Evolutionary conservation across 371 early-diverging fungal genomes (phyloP).

Genomic region (Syncephalastrum racemosum): DNA sequence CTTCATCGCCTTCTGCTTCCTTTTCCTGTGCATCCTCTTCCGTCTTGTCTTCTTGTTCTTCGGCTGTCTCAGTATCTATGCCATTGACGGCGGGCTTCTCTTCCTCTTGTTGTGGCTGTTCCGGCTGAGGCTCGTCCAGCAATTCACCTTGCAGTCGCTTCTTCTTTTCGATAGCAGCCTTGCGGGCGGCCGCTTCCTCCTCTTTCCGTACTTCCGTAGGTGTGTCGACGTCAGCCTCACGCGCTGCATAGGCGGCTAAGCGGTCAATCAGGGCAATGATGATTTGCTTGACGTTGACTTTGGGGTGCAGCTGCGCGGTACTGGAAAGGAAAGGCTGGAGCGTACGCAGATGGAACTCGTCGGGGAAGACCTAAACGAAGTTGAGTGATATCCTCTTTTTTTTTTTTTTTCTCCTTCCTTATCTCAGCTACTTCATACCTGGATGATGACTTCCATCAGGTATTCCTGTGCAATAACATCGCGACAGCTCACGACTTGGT

Average conservation of each 20-base stretch:
- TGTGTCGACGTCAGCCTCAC: slow-evolving; percentile 28
- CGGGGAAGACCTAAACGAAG: slow-evolving; percentile 77
- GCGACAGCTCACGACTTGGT: slow-evolving; percentile 93
- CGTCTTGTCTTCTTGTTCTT: slow-evolving; percentile 15
- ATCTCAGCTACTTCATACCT: slow-evolving; percentile 51
- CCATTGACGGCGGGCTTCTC: slow-evolving; percentile 6
- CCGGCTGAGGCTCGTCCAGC: slow-evolving; percentile 24
- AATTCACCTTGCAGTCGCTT: slow-evolving; percentile 24
- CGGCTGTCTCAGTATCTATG: slow-evolving; percentile 11
- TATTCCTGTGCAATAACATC: slow-evolving; percentile 99
- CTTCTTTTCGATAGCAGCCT: slow-evolving; percentile 29
- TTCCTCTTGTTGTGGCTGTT: slow-evolving; percentile 21
- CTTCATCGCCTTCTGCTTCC: slow-evolving; percentile 14
- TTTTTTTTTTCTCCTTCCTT: neutral
- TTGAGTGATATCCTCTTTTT: slow-evolving; percentile 1
- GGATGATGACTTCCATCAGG: slow-evolving; percentile 96
- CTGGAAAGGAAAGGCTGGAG: slow-evolving; percentile 87
- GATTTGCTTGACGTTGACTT: slow-evolving; percentile 92
- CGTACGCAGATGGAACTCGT: slow-evolving; percentile 93
- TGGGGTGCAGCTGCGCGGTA: slow-evolving; percentile 84
- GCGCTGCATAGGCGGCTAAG: slow-evolving; percentile 49
- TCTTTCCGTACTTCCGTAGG: slow-evolving; percentile 20
- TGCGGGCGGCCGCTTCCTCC: slow-evolving; percentile 23
- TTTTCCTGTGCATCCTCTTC: slow-evolving; percentile 9
- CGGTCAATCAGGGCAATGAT: slow-evolving; percentile 93